Evolutionary conservation across 495 filamentous ascomycete genomes (phyloP).

Genomic region (Monascus purpureus): DNA sequence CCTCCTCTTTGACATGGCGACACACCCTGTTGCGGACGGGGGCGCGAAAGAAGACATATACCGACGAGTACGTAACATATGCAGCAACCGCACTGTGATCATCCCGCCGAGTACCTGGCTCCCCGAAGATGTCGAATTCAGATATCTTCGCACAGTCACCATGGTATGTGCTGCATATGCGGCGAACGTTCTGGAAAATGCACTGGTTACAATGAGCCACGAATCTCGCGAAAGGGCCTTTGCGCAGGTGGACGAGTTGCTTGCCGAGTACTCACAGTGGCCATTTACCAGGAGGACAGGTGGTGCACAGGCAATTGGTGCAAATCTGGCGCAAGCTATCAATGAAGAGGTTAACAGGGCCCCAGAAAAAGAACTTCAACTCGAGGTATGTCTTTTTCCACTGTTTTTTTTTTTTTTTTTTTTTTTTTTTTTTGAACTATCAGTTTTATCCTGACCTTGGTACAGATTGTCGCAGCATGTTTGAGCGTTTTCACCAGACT

Average conservation of each 20-base stretch:
- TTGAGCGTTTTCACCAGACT: constrained; percentile 93
- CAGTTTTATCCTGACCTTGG: constrained; percentile 10
- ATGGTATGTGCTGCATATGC: constrained; percentile 99
- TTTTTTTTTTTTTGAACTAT: no score
- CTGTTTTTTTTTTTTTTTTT: neutral
- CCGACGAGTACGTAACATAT: constrained; percentile 76
- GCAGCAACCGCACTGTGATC: constrained; percentile 88
- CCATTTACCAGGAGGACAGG: constrained; percentile 75
- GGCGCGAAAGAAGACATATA: constrained; percentile 96
- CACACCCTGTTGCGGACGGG: constrained; percentile 92
- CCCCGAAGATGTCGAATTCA: constrained; percentile 85
- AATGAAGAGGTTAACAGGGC: constrained; percentile 70
- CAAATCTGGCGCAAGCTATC: constrained; percentile 82
- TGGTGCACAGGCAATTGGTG: constrained; percentile 67
- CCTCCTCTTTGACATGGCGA: constrained; percentile 98
- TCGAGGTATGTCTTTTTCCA: constrained; percentile 53
- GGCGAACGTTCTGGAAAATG: constrained; percentile 95
- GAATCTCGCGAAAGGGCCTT: constrained; percentile 89
- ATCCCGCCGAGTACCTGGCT: constrained; percentile 71
- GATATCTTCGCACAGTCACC: constrained; percentile 76
- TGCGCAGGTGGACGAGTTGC: constrained; percentile 87
- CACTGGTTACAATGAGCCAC: constrained; percentile 83
- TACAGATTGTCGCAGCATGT: constrained; percentile 77
- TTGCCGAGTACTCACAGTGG: constrained; percentile 94
- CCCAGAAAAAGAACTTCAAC: constrained; percentile 86